phyloP scores from a whole-genome alignment of 108 stramenopile species.

The Nannochloropsis salina region DNA sequence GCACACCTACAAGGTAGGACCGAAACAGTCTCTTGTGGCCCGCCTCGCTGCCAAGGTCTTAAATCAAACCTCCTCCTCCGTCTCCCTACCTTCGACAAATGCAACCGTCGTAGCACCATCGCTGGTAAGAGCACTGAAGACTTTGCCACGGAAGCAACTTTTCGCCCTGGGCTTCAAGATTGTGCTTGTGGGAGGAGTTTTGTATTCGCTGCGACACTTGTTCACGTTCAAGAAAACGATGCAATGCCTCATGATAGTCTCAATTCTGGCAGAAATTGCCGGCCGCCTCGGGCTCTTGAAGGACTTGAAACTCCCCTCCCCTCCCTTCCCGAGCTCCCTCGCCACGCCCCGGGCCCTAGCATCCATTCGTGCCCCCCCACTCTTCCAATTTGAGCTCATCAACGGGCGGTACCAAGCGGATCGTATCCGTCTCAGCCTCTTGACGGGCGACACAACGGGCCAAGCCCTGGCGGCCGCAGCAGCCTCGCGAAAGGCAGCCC shows the following conservation, averaged over 20 bases:
- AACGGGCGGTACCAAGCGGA: background rate
- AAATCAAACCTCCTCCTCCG: background rate
- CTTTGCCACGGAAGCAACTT: background rate
- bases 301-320: background rate
- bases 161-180: background rate
- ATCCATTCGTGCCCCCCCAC: background rate
- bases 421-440: background rate
- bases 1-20: background rate
- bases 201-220: background rate
- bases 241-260: slow-evolving; percentile 1
- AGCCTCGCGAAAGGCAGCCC: background rate
- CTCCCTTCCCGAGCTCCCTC: background rate
- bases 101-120: background rate
- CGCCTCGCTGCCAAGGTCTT: background rate
- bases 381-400: background rate
- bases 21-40: background rate
- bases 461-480: background rate
- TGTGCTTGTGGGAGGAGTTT: background rate
- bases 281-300: background rate
- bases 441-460: background rate
- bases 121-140: background rate
- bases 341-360: background rate
- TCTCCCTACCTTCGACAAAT: background rate
- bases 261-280: background rate
- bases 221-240: background rate